A percentile compares a stretch with the other conserved stretches of the same genome.
phyloP scores from a whole-genome alignment of 345 rosid genomes.

The Aethionema arabicum region DNA sequence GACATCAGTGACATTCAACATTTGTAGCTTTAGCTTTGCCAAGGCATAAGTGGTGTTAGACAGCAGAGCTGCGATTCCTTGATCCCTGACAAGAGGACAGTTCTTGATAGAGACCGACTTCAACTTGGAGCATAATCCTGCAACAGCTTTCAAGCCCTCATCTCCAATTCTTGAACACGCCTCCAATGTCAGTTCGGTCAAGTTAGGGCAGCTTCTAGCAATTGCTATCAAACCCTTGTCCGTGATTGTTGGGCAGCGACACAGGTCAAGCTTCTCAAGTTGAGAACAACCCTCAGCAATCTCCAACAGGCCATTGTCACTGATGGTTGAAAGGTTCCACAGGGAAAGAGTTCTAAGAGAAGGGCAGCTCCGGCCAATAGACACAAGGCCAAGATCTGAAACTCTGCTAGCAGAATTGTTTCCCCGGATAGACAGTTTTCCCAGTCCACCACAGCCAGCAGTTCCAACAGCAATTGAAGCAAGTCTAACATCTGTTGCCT shows the following conservation, averaged over 20 bases:
- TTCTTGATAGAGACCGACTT: slow-evolving; percentile 67
- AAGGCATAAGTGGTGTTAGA: slow-evolving; percentile 51
- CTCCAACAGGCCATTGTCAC: slow-evolving; percentile 68
- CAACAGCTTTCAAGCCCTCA: slow-evolving; percentile 71
- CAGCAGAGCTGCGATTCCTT: slow-evolving; percentile 69
- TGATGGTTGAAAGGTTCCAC: slow-evolving; percentile 62
- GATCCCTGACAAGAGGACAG: slow-evolving; percentile 83
- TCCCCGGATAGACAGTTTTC: slow-evolving; percentile 67
- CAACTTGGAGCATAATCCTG: slow-evolving; percentile 56
- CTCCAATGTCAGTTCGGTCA: slow-evolving; percentile 71
- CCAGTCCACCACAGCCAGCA: slow-evolving; percentile 78
- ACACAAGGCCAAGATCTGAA: slow-evolving; percentile 66
- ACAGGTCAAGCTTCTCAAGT: slow-evolving; percentile 81
- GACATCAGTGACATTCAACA: slow-evolving; percentile 68
- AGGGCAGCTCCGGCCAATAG: slow-evolving; percentile 77
- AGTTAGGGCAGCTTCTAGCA: slow-evolving; percentile 68
- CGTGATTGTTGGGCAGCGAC: slow-evolving; percentile 60
- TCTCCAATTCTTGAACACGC: slow-evolving; percentile 75
- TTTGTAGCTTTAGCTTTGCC: slow-evolving; percentile 70
- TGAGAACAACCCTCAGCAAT: slow-evolving; percentile 71
- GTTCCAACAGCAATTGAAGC: slow-evolving; percentile 91
- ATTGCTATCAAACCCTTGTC: slow-evolving; percentile 61
- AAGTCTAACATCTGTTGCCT: slow-evolving; percentile 81
- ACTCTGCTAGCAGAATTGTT: slow-evolving; percentile 48
- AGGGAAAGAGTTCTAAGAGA: slow-evolving; percentile 68